These are phyloP conservation scores for Coniochaeta sp. DNA, from an alignment of 2,329 filamentous ascomycete genomes.

Conservation along the genomic window DNA sequence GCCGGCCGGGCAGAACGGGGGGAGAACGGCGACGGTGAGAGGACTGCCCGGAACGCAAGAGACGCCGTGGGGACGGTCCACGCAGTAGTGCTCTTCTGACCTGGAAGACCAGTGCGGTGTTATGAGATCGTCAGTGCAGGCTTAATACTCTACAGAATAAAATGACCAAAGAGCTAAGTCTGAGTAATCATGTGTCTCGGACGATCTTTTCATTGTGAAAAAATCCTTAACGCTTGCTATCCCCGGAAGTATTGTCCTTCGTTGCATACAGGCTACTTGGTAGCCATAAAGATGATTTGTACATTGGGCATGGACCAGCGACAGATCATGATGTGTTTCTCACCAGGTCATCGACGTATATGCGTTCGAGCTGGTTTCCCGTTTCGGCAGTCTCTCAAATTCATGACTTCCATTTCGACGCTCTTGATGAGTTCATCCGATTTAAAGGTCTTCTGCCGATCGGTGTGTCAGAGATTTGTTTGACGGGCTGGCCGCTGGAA, in stretches of 20 bases:
- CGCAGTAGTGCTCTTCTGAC: background rate
- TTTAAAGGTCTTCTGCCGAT: background rate
- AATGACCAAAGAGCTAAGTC: background rate
- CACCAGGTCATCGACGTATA: background rate
- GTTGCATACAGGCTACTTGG: background rate
- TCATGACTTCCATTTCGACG: background rate
- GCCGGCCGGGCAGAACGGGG: constrained; percentile 20
- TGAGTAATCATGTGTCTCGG: background rate
- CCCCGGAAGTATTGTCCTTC: background rate
- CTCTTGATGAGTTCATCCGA: no score
- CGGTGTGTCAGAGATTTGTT: background rate
- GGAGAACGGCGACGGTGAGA: constrained; percentile 2
- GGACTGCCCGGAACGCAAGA: constrained; percentile 1
- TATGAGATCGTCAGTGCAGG: background rate
- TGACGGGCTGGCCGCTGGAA: background rate
- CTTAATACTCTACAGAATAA: background rate
- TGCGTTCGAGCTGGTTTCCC: background rate
- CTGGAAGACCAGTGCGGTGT: background rate
- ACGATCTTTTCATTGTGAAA: background rate
- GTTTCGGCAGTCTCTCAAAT: background rate
- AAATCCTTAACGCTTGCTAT: background rate
- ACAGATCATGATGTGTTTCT: background rate
- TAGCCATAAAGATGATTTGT: background rate
- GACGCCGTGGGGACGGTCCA: background rate
- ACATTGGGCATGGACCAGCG: background rate